Evolutionary conservation across 495 filamentous ascomycete genomes (phyloP).

Genomic region (Saxophila tyrrhenica): DNA sequence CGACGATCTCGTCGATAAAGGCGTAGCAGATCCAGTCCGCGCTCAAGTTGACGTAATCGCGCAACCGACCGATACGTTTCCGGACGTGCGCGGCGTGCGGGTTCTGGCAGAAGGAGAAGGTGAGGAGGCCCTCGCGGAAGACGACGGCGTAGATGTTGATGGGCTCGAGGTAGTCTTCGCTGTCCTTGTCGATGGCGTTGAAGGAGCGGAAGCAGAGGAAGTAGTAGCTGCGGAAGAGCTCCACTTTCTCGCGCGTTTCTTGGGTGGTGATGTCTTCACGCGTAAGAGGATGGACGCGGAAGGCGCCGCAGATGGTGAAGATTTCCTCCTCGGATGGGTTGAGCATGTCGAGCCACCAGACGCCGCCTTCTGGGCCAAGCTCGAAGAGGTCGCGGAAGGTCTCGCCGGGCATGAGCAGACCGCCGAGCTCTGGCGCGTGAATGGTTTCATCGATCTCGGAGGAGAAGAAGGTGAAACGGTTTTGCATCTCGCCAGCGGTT

Average conservation of each 20-base stretch:
- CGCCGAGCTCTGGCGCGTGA: conserved; percentile 77
- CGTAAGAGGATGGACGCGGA: conserved; percentile 85
- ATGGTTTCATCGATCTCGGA: conserved; percentile 85
- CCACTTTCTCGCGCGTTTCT: conserved; percentile 94
- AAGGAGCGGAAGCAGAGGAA: conserved; percentile 96
- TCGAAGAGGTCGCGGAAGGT: conserved; percentile 81
- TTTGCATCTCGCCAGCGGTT: conserved; percentile 6
- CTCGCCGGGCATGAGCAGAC: conserved; percentile 77
- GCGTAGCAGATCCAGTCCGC: conserved; percentile 99
- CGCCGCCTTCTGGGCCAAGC: conserved; percentile 61
- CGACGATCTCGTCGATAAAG: conserved; percentile 96
- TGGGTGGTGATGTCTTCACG: conserved; percentile 89
- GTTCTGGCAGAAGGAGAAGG: conserved; percentile 80
- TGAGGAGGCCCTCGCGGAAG: conserved; percentile 88
- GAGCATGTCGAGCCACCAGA: conserved; percentile 93
- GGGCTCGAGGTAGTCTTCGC: conserved; percentile 71
- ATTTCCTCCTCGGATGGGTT: conserved; percentile 85
- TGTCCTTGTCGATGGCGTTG: conserved; percentile 63
- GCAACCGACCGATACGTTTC: conserved; percentile 79
- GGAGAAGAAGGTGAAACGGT: conserved; percentile 87
- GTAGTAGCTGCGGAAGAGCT: conserved; percentile 94
- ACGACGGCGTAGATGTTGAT: conserved; percentile 95
- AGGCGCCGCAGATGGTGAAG: conserved; percentile 76
- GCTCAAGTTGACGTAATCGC: conserved; percentile 84
- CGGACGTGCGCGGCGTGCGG: conserved; percentile 78